Conservation (phyloP, 129 eudicot genomes). For the Silybum marianum region DNA sequence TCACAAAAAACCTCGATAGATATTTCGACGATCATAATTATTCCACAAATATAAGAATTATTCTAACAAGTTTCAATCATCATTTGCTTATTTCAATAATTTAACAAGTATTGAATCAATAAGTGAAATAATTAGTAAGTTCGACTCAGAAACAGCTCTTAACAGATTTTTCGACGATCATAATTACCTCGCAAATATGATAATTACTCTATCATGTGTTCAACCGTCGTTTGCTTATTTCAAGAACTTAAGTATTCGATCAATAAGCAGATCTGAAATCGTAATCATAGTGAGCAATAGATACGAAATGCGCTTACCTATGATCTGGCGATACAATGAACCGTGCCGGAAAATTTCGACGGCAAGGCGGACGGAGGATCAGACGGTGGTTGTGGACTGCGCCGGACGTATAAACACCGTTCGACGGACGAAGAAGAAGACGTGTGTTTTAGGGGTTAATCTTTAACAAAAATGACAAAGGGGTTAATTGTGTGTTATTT, state of each 20-base stretch:
- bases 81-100: neutral
- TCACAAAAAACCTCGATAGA: neutral
- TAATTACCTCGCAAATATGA: neutral
- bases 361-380: constrained; percentile 1
- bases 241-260: constrained; percentile 1
- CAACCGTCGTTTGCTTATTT: neutral
- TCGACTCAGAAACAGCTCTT: neutral
- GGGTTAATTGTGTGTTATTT: neutral
- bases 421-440: neutral
- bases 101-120: neutral
- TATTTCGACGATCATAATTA: neutral
- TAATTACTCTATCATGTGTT: constrained; percentile 8
- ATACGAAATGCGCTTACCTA: constrained; percentile 16
- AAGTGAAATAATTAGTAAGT: neutral
- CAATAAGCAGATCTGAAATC: constrained; percentile 7
- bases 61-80: constrained; percentile 9
- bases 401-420: neutral
- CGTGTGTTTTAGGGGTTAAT: constrained; percentile 13
- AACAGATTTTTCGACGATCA: neutral
- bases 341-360: constrained; percentile 6
- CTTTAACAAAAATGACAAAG: neutral
- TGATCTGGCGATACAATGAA: constrained; percentile 1
- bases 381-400: neutral
- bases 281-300: neutral
- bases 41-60: neutral